Evolutionary conservation across 2,329 filamentous ascomycete genomes (phyloP).

Genomic region (Trichoderma lentiforme): DNA sequence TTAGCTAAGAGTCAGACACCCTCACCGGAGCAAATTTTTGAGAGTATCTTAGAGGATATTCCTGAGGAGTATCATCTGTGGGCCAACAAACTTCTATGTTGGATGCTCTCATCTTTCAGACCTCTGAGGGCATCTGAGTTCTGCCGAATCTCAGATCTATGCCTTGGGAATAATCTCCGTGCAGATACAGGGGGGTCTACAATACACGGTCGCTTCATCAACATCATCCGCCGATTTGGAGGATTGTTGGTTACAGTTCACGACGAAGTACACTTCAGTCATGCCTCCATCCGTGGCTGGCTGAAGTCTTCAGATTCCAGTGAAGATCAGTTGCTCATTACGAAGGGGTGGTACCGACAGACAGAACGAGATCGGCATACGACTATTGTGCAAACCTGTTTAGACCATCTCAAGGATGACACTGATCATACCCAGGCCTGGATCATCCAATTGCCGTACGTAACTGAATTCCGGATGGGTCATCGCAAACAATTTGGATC

Average conservation of each 20-base stretch:
- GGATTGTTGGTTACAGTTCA: neutral
- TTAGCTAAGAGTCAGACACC: neutral
- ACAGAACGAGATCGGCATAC: neutral
- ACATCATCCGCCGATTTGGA: neutral
- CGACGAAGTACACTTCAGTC: neutral
- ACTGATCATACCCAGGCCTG: neutral
- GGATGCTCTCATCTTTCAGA: neutral
- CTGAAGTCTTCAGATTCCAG: neutral
- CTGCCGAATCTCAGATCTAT: neutral
- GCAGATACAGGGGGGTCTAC: neutral
- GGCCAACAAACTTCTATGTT: neutral
- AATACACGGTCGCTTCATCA: neutral
- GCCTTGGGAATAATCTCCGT: neutral
- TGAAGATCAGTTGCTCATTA: neutral
- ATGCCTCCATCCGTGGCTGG: neutral
- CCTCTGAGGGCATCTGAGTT: neutral
- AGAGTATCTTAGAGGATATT: neutral
- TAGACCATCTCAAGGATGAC: neutral
- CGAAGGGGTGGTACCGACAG: neutral
- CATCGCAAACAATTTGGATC: neutral
- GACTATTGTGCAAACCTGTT: neutral
- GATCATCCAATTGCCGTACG: neutral
- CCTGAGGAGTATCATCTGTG: neutral
- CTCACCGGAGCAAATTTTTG: neutral
- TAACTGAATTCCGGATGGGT: neutral